phyloP scores from a whole-genome alignment of 202 grass and related monocot genomes.

The Setaria italica region DNA sequence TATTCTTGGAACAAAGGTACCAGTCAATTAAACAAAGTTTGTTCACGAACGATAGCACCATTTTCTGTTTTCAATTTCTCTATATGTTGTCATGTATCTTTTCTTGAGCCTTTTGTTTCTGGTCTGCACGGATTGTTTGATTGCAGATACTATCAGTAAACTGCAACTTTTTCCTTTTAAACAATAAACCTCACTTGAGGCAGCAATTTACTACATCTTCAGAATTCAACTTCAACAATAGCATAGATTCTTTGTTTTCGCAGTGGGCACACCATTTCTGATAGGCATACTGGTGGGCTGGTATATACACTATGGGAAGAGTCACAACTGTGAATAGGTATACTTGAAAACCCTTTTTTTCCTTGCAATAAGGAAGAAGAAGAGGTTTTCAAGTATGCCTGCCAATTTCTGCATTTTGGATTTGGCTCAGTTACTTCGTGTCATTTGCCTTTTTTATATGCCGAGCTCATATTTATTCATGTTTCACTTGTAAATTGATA shows the following conservation, averaged over 20 bases:
- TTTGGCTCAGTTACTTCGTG: background rate
- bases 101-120: background rate
- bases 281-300: background rate
- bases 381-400: background rate
- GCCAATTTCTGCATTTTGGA: background rate
- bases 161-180: background rate
- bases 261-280: background rate
- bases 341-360: background rate
- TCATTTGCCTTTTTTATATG: background rate
- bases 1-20: conserved; percentile 98
- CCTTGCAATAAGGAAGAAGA: background rate
- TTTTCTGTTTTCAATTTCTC: conserved; percentile 6
- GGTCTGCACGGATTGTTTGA: background rate
- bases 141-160: conserved; percentile 10
- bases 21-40: conserved; percentile 3
- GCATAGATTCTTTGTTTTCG: background rate
- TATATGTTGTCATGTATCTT: conserved; percentile 12
- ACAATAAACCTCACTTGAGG: background rate
- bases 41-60: background rate
- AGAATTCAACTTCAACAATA: background rate
- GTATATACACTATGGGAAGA: background rate
- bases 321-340: background rate
- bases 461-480: background rate
- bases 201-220: conserved; percentile 14
- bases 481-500: conserved; percentile 7